Evolutionary conservation across 1,139 yeast species (phyloP), one percentile per base, ranked within the genome.

Genomic region (Zygoascus hellenicus): DNA sequence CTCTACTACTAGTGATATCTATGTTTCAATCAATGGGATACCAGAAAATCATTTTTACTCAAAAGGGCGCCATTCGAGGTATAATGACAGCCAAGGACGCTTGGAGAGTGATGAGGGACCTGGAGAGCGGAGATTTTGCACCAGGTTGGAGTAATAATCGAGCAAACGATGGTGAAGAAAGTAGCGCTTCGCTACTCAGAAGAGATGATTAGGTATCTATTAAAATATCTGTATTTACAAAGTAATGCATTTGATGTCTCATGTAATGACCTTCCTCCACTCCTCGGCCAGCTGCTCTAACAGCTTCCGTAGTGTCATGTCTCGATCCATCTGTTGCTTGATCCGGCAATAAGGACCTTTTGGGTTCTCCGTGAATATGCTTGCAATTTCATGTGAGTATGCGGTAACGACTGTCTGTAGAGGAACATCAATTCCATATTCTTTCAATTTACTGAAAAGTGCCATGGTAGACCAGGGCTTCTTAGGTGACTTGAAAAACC

Each of bases 81-180:
- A 56, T 82, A n/a, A 66, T 85, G 1, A 83, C 94, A 0, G 71
- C 82, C 55, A 82, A 83, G 56, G 92, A 84, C 58, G 68, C 84
- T 3, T 67, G 85, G 55, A 67, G 80, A 40, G 78, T 78, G 35
- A 47, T 62, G 31, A 56, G 53, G 19, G 48, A 56, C 10, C 13
- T 42, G 29, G 47, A 47, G 13, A 19, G 30, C 28, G 45, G 32
- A 35, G n/a, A 22, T 4, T 22, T 22, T 7, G 7, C 4, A 22
- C 4, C 26, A 22, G 26, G 26, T 22, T 22, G 26, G 26, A 7
- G 26, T 22, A 22, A 22, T 7, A 22, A 22, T 22, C 26, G 26
- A 22, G 26, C 26, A 22, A 22, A 22, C 26, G 26, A 22, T 22
- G 26, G 26, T 22, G 26, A 22, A 22, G 26, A 22, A 22, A 22